Base-by-base conservation (phyloP, 805 yeast genomes). In the Barnettozyma botsteinii region DNA sequence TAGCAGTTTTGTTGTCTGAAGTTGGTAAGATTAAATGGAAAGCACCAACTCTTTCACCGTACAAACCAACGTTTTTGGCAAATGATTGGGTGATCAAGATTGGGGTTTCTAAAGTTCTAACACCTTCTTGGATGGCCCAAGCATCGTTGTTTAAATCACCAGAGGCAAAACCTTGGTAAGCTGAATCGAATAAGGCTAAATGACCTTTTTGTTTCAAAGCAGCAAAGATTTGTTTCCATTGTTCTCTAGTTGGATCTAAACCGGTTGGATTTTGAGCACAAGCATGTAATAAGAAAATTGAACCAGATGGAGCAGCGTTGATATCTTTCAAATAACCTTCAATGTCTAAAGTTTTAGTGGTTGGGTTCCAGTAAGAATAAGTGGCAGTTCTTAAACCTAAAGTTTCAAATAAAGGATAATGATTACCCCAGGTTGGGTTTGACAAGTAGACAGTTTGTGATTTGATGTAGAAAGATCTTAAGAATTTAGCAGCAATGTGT, bases 201-300 rank as follows among this genome's bases (percentile, higher is more conserved):
- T 87, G 95, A 39, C 74, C 66, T 42, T 75, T 70, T 43, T 64
- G 58, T 50, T 76, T 73, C 47, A 86, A 66, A 20, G 78, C 81
- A 32, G 72, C 70, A 33, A 85, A 70, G 38, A 93, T 81, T 55
- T 69, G 52, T 33, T 61, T 61, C 98, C 98, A 91, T 66, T 91
- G 84, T 37, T 74, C 83, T 43, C 70, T 67, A 3, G 84, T 77
- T 42, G 98, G 98, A 62, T 91, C 98, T 52, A 91, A 77, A 31
- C 98, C 98, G 18, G 98, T 91, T 44, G 98, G 98, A 63, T 91
- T 91, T 66, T 91, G 98, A 25, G 98, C 98, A 63, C 97, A 89
- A 4, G 98, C 88, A 60, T 91, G 98, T 45, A 91, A 70, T 42
- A 91, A 63, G 52, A 91, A 79, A 33, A 87, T 68, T 8, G 95